phyloP scores from a whole-genome alignment of 1,284 basidiomycete genomes.

The Puccinia horiana region DNA sequence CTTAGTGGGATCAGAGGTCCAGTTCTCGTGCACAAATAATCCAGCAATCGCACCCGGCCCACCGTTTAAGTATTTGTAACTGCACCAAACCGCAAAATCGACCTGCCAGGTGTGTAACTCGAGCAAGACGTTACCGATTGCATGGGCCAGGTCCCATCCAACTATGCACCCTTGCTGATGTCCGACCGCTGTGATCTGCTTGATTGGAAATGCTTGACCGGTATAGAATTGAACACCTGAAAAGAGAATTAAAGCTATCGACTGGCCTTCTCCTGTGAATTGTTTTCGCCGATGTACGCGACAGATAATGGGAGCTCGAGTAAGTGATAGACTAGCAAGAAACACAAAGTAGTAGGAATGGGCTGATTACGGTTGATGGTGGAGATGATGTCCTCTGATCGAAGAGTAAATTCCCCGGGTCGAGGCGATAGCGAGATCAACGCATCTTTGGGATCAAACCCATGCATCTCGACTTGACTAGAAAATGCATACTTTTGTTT shows the following conservation, averaged over 20 bases:
- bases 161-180: constrained; percentile 81
- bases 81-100: constrained; percentile 96
- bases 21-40: constrained; percentile 80
- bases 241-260: constrained; percentile 84
- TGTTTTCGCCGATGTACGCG: not conserved
- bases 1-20: constrained; percentile 49
- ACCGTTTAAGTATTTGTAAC: constrained; percentile 76
- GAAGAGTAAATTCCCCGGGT: constrained; percentile 78
- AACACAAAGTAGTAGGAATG: not conserved
- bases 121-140: constrained; percentile 86
- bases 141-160: constrained; percentile 96
- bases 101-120: constrained; percentile 87
- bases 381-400: constrained; percentile 83
- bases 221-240: constrained; percentile 95
- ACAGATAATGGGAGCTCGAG: not conserved
- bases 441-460: constrained; percentile 72
- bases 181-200: constrained; percentile 77
- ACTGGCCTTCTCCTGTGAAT: constrained; percentile 53
- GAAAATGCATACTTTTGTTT: constrained; percentile 80
- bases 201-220: constrained; percentile 90
- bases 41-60: constrained; percentile 96
- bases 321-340: not conserved
- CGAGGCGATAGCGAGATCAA: constrained; percentile 79
- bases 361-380: constrained; percentile 66
- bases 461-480: constrained; percentile 79